These are phyloP conservation scores for Trichomonas vaginalis DNA, from an alignment of 208 protist species.

Conservation along the genomic window DNA sequence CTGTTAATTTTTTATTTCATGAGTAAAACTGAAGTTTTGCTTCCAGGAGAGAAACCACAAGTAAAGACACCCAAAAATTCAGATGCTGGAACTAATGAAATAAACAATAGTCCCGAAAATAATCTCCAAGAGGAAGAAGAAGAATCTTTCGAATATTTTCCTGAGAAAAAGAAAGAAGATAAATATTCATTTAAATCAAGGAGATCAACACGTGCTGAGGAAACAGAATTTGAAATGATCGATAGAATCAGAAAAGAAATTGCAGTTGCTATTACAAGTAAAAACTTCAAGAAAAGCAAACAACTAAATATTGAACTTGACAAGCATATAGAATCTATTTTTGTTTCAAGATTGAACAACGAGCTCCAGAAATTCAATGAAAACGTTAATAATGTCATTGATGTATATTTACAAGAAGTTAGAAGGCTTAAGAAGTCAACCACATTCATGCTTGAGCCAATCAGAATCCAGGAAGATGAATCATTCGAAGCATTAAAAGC, in stretches of 20 bases:
- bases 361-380: neutral
- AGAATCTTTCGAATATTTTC: neutral
- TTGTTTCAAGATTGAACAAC: neutral
- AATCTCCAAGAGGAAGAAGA: neutral
- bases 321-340: neutral
- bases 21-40: no score
- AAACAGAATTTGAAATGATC: neutral
- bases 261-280: neutral
- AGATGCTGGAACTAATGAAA: no score
- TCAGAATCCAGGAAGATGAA: neutral
- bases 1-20: no score
- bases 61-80: no score
- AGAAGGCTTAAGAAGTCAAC: neutral
- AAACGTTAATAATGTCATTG: neutral
- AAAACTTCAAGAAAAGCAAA: neutral
- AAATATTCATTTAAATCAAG: neutral
- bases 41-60: no score
- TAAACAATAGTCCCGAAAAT: no score
- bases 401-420: neutral
- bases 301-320: neutral
- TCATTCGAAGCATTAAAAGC: neutral
- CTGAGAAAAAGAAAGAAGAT: no score
- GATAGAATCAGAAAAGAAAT: neutral
- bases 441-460: neutral
- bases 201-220: neutral